Evolutionary conservation across 441 rosid genomes (phyloP), one percentile per base, ranked within the genome.

Genomic region (Metrosideros polymorpha): DNA sequence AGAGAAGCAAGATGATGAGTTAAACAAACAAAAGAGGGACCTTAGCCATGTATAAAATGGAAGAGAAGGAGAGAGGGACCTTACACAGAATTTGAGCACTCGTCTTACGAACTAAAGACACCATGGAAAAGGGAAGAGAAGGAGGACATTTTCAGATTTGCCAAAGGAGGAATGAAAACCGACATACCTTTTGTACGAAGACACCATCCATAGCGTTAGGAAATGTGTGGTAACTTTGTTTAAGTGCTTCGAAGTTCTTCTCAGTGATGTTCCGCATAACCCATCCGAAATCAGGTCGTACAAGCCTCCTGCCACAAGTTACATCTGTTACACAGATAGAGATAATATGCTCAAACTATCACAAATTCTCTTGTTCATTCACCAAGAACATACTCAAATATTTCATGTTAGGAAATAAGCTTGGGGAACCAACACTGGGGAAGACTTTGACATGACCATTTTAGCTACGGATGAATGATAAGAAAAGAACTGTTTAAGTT

Each of bases 131-230:
- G 77, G 45, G 27, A 9, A 18, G 77, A 66, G 77, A 35, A 35
- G 43, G 76, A 63, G 8, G 19, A 35, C 47, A 19, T 10, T 35
- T 71, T 9, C 47, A 39, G 79, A 71, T 39, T 22, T 71, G 17
- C 47, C 8, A n/a, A 0, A 71, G 79, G 7, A 35, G 25, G 17
- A 39, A 55, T 25, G 9, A 55, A 10, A 66, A 71, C 0, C 9
- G 42, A 12, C 12, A 3, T 12, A 71, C 79, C 79, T 39, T 71
- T 32, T 18, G 27, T 32, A 63, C 43, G 0, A 63, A 63, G 76
- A 63, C 76, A 9, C 76, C 76, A 32, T 63, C 43, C 4, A 0
- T 0, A 4, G 27, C 4, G 2, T 32, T 0, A 0, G 7, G 76
- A 63, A 9, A 63, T 19, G 0, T 32, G 76, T 0, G 0, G 27